A percentile compares a stretch with the other conserved stretches of the same genome.
Evolutionary conservation across 768 basidiomycete species (phyloP).

Genomic region (Astraeus odoratus): DNA sequence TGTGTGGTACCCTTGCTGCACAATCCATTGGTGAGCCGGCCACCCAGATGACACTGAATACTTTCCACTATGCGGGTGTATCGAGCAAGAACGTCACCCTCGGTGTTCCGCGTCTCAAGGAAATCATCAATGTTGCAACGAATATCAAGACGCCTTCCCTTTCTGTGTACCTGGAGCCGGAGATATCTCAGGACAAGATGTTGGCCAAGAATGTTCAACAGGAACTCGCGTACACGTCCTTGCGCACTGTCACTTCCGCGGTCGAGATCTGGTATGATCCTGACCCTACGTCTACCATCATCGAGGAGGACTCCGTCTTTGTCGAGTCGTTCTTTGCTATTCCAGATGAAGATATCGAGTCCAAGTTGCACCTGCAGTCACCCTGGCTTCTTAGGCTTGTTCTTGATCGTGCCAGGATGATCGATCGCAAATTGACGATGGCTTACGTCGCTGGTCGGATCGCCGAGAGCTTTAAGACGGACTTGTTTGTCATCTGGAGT

Average conservation of each 20-base stretch:
- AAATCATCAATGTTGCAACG: slow-evolving; percentile 98
- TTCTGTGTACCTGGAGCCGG: slow-evolving; percentile 80
- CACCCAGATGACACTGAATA: slow-evolving; percentile 99
- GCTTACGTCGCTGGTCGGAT: slow-evolving; percentile 90
- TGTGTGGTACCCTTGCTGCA: slow-evolving; percentile 97
- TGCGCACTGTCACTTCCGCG: slow-evolving; percentile 89
- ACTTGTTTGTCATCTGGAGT: slow-evolving; percentile 97
- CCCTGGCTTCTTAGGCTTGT: slow-evolving; percentile 97
- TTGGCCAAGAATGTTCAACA: slow-evolving; percentile 87
- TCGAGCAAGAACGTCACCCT: slow-evolving; percentile 99
- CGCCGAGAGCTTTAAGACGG: slow-evolving; percentile 89
- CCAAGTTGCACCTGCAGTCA: slow-evolving; percentile 85
- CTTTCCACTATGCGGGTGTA: slow-evolving; percentile 99
- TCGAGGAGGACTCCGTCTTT: slow-evolving; percentile 92
- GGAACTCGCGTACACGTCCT: slow-evolving; percentile 87
- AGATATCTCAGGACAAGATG: slow-evolving; percentile 52
- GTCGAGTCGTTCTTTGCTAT: slow-evolving; percentile 99
- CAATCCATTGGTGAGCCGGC: slow-evolving; percentile 99
- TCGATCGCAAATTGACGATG: slow-evolving; percentile 95
- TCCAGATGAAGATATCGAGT: slow-evolving; percentile 92
- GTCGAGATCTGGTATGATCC: slow-evolving; percentile 99
- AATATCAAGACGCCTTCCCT: slow-evolving; percentile 98
- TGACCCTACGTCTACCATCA: slow-evolving; percentile 83
- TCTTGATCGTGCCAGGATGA: slow-evolving; percentile 95
- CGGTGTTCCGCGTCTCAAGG: slow-evolving; percentile 97